phyloP scores from a whole-genome alignment of 768 basidiomycete species.

The Podaxis sp. region DNA sequence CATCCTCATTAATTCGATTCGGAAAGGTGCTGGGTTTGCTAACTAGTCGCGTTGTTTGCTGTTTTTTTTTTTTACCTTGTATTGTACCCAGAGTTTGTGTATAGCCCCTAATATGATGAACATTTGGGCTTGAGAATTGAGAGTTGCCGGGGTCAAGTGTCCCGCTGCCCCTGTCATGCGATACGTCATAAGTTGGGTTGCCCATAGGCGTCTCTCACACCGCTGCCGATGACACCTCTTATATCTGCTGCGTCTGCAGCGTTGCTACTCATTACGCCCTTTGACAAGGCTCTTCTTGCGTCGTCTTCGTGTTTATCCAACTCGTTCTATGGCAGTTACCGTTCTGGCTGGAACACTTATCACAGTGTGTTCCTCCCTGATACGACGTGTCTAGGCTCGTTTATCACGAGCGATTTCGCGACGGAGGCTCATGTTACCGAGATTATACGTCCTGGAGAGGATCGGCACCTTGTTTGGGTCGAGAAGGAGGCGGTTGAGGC shows the following conservation, averaged over 20 bases:
- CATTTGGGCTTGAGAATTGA: too few relatives aligned
- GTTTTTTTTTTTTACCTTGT: neutral
- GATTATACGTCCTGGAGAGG: conserved; percentile 16
- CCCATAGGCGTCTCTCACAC: neutral
- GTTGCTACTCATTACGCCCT: conserved; percentile 42
- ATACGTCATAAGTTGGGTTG: neutral
- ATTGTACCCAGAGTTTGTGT: neutral
- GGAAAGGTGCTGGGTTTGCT: conserved; percentile 23
- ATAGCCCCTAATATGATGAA: too few relatives aligned
- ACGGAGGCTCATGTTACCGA: conserved; percentile 22
- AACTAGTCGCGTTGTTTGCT: neutral
- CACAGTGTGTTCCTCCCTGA: conserved; percentile 39
- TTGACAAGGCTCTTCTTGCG: conserved; percentile 32
- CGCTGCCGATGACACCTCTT: neutral
- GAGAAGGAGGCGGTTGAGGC: conserved; percentile 50
- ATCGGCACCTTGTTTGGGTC: conserved; percentile 53
- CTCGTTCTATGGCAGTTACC: conserved; percentile 54
- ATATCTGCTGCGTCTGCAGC: conserved; percentile 4
- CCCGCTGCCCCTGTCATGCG: neutral
- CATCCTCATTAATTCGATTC: conserved; percentile 41
- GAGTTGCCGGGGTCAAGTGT: neutral
- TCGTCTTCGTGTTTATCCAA: conserved; percentile 41
- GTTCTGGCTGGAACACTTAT: conserved; percentile 31
- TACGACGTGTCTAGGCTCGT: conserved; percentile 34
- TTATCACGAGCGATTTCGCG: conserved; percentile 23